Evolutionary conservation across 805 yeast species (phyloP).

Genomic region (Nakazawaea ambrosiae): DNA sequence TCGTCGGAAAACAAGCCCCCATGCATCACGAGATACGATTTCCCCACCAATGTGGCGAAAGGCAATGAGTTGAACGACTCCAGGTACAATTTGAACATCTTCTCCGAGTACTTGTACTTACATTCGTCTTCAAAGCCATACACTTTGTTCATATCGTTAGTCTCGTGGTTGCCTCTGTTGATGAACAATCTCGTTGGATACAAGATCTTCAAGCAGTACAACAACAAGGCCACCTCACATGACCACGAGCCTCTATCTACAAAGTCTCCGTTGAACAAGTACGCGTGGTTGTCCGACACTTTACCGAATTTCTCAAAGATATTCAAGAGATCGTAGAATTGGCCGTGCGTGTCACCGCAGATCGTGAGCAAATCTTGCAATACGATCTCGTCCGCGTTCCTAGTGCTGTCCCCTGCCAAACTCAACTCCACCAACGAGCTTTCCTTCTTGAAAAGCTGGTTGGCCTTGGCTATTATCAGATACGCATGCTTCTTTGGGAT

Average conservation of each 20-base stretch:
- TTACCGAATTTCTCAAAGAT: conserved; percentile 70
- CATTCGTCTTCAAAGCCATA: conserved; percentile 97
- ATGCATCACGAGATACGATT: conserved; percentile 82
- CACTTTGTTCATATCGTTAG: conserved; percentile 92
- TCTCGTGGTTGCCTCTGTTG: conserved; percentile 96
- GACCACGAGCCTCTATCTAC: conserved; percentile 99
- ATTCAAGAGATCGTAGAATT: conserved; percentile 82
- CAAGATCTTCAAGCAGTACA: conserved; percentile 69
- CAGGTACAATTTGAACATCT: conserved; percentile 73
- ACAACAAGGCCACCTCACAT: conserved; percentile 83
- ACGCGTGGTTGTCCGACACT: conserved; percentile 61
- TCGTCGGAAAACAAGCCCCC: conserved; percentile 91
- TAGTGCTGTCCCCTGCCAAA: conserved; percentile 26
- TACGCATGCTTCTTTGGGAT: conserved; percentile 79
- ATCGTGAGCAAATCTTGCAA: conserved; percentile 56
- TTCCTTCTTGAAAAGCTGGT: conserved; percentile 57
- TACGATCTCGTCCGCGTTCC: conserved; percentile 45
- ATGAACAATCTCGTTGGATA: conserved; percentile 66
- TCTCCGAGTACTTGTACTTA: conserved; percentile 78
- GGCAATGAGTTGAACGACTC: conserved; percentile 86
- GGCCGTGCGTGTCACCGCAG: conserved; percentile 98
- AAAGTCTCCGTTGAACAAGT: conserved; percentile 93
- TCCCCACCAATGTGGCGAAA: conserved; percentile 73
- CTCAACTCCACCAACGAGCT: conserved; percentile 70
- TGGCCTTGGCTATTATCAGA: conserved; percentile 70